Evolutionary conservation across 1,284 basidiomycete species (phyloP).

Genomic region (Inonotus obliquus): DNA sequence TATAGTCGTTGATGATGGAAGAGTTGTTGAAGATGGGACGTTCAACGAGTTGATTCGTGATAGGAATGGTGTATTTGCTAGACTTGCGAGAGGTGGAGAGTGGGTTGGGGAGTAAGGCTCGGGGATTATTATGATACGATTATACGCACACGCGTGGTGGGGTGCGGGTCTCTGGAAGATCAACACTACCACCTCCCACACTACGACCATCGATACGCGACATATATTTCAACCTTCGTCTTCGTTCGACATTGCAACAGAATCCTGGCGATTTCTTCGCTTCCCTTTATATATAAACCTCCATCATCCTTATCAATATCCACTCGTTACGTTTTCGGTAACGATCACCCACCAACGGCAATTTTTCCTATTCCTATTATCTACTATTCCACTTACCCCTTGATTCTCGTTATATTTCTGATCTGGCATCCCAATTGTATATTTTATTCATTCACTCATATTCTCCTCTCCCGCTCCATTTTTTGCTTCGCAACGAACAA

Average conservation of each 20-base stretch:
- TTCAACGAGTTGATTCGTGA: constrained; percentile 64
- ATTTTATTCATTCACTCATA: no score
- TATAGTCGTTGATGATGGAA: constrained; percentile 75
- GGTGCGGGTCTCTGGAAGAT: not conserved
- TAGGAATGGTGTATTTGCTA: constrained; percentile 72
- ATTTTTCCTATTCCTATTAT: no score
- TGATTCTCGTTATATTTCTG: no score
- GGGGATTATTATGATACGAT: no score
- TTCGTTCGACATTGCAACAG: not conserved
- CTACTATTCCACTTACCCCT: no score
- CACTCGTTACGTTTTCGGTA: not conserved
- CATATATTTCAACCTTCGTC: no score
- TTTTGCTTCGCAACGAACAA: no score
- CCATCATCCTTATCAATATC: not conserved
- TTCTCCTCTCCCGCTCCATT: no score
- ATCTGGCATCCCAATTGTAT: no score
- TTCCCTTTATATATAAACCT: not conserved
- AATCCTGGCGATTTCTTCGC: not conserved
- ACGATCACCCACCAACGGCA: not conserved
- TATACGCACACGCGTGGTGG: no score
- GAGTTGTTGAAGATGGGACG: constrained; percentile 74
- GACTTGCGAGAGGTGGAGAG: constrained; percentile 81
- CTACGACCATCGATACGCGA: no score
- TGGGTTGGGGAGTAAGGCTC: constrained; percentile 61
- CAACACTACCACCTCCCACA: not conserved